Percentiles rank a stretch among this genome's conserved stretches.
These are phyloP conservation scores for Phytophthora sansomeana DNA, from an alignment of 352 stramenopile species.

Conservation along the genomic window DNA sequence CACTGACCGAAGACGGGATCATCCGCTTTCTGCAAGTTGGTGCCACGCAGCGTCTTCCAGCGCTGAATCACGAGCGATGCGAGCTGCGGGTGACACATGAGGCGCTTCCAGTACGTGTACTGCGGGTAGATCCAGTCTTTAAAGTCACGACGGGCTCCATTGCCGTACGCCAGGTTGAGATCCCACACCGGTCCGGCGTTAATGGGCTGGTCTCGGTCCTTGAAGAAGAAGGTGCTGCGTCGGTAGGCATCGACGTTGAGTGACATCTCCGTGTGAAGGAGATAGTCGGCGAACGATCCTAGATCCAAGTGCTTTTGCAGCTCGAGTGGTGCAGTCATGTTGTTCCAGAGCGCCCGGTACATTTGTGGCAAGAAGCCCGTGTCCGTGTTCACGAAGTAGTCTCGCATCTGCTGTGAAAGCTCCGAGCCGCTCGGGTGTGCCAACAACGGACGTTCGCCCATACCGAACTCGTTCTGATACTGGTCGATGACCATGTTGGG, in stretches of 20 bases:
- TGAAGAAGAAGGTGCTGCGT: slow-evolving; percentile 84
- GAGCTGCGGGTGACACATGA: slow-evolving; percentile 84
- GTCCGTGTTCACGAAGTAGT: slow-evolving; percentile 73
- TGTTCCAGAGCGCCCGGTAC: slow-evolving; percentile 78
- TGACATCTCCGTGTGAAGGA: slow-evolving; percentile 86
- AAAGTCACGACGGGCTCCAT: slow-evolving; percentile 61
- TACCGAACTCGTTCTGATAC: slow-evolving; percentile 85
- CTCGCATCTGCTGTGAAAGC: slow-evolving; percentile 77
- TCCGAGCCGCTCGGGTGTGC: slow-evolving; percentile 58
- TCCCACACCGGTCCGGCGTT: slow-evolving; percentile 85
- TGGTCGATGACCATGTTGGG: slow-evolving; percentile 81
- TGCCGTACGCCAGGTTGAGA: slow-evolving; percentile 82
- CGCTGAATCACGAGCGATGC: slow-evolving; percentile 74
- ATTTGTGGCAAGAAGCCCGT: slow-evolving; percentile 69
- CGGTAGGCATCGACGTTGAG: slow-evolving; percentile 84
- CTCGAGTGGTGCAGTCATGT: slow-evolving; percentile 71
- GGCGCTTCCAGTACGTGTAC: slow-evolving; percentile 84
- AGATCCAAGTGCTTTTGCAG: slow-evolving; percentile 73
- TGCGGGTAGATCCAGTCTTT: slow-evolving; percentile 78
- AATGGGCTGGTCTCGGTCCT: slow-evolving; percentile 76
- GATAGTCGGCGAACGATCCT: slow-evolving; percentile 76
- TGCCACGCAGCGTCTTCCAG: slow-evolving; percentile 71
- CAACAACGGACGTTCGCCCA: slow-evolving; percentile 72
- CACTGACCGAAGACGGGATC: slow-evolving; percentile 45
- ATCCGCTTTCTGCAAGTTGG: slow-evolving; percentile 13